phyloP scores from a whole-genome alignment of 257 asterid genomes.

The Fraxinus americana region DNA sequence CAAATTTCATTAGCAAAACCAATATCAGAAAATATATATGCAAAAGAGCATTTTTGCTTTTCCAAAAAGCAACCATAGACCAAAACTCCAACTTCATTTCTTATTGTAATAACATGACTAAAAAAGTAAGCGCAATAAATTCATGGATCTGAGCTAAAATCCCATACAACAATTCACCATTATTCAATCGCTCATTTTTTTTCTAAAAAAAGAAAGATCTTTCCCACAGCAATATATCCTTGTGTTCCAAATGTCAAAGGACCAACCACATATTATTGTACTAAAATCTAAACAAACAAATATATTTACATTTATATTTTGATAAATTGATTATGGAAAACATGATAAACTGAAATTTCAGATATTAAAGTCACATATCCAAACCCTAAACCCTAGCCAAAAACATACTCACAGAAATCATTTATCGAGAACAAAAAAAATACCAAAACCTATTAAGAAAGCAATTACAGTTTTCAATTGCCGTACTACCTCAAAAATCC shows the following conservation, averaged over 20 bases:
- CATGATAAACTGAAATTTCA: background rate
- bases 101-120: slow-evolving; percentile 1
- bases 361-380: background rate
- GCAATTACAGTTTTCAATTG: background rate
- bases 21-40: background rate
- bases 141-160: background rate
- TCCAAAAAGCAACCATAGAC: background rate
- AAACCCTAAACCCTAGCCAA: slow-evolving; percentile 33
- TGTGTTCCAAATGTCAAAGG: background rate
- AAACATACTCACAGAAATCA: background rate
- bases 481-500: slow-evolving; percentile 21
- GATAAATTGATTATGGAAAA: background rate
- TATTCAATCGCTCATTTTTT: background rate
- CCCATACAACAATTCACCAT: background rate
- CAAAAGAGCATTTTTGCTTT: background rate
- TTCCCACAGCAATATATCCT: background rate
- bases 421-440: background rate
- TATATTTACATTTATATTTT: background rate
- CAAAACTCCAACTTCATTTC: background rate
- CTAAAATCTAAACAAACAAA: background rate
- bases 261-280: background rate
- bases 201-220: background rate
- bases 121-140: background rate
- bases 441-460: background rate
- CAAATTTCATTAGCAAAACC: slow-evolving; percentile 12